Percentiles rank a stretch among this genome's conserved stretches.
Evolutionary conservation across 306 rosid species (phyloP).

Genomic region (Acmispon strigosus): DNA sequence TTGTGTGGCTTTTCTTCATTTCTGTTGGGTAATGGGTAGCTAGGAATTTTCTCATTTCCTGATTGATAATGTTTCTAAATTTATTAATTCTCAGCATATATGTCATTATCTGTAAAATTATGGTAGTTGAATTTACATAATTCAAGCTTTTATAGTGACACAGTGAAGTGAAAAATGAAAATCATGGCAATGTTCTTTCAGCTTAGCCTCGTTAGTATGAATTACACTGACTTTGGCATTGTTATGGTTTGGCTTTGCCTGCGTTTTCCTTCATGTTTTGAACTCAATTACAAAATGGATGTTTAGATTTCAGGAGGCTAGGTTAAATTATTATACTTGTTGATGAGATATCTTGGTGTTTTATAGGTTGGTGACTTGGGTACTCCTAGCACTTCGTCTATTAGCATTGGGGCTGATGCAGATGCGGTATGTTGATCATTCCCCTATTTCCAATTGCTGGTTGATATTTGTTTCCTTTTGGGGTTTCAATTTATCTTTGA

Average conservation of each 20-base stretch:
- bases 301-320: background rate
- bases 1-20: background rate
- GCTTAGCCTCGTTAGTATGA: background rate
- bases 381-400: slow-evolving; percentile 52
- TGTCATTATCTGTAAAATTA: background rate
- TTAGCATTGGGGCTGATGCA: slow-evolving; percentile 57
- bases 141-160: background rate
- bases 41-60: background rate
- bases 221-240: background rate
- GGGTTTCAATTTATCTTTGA: background rate
- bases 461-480: background rate
- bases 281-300: background rate
- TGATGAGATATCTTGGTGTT: slow-evolving; percentile 16
- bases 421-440: slow-evolving; percentile 44
- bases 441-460: background rate
- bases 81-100: background rate
- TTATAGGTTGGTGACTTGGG: slow-evolving; percentile 55
- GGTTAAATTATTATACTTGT: background rate
- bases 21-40: background rate
- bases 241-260: background rate
- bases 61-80: background rate
- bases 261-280: background rate
- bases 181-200: background rate
- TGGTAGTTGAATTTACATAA: background rate
- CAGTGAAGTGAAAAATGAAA: background rate